Conservation (phyloP, 257 asterid genomes). For the Vinca minor region DNA sequence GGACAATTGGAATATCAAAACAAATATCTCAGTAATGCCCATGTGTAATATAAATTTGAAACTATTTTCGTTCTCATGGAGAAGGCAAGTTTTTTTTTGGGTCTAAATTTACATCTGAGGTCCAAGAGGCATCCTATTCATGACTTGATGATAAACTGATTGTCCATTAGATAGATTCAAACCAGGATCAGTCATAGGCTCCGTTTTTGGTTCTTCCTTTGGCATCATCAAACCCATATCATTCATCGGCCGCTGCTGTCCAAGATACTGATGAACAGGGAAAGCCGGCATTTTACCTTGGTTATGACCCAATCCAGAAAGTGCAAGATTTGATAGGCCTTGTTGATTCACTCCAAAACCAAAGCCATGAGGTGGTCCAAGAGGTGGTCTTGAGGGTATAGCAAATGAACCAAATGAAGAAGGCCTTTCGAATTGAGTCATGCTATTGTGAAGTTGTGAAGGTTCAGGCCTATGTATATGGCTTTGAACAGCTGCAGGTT, state of each 20-base stretch:
- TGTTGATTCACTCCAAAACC: slow-evolving; percentile 51
- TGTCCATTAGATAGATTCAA: slow-evolving; percentile 35
- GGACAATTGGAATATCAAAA: neutral
- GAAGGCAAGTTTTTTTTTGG: slow-evolving; percentile 17
- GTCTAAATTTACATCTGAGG: slow-evolving; percentile 44
- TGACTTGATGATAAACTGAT: slow-evolving; percentile 50
- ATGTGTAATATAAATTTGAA: slow-evolving; percentile 8
- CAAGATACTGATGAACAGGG: slow-evolving; percentile 37
- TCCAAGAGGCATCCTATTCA: slow-evolving; percentile 61
- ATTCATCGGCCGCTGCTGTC: slow-evolving; percentile 27
- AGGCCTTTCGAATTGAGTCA: slow-evolving; percentile 39
- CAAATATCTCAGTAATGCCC: neutral
- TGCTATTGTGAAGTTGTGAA: slow-evolving; percentile 38
- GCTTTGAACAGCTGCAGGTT: slow-evolving; percentile 26
- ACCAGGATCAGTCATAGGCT: slow-evolving; percentile 41
- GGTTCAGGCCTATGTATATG: slow-evolving; percentile 45
- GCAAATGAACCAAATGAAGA: slow-evolving; percentile 31
- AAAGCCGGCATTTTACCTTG: slow-evolving; percentile 33
- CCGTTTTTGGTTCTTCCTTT: slow-evolving; percentile 48
- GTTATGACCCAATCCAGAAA: slow-evolving; percentile 34
- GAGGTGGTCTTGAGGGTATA: slow-evolving; percentile 35
- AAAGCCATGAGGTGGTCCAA: slow-evolving; percentile 32
- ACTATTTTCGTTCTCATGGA: slow-evolving; percentile 11
- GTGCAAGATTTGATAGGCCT: slow-evolving; percentile 29
- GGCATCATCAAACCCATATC: slow-evolving; percentile 42